Conservation (phyloP, 2,329 filamentous ascomycete species). For the Conoideocrella luteorostrata region DNA sequence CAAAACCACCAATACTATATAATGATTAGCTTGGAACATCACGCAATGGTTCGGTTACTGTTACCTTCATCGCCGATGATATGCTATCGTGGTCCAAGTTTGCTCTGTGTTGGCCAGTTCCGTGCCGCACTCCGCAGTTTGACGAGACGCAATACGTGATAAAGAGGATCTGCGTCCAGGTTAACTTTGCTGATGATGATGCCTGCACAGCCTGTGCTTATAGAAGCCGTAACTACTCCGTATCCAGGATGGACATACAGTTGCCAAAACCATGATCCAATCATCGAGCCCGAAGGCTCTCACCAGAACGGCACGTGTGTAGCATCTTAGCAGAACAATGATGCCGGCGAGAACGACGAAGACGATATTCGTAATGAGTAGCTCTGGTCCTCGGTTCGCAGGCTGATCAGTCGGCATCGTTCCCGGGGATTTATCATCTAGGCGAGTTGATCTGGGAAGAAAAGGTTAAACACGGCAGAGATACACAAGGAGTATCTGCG, state of each 20-base stretch:
- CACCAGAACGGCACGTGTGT: constrained; percentile 8
- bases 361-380: constrained; percentile 20
- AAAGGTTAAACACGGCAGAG: too few relatives aligned
- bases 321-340: constrained; percentile 14
- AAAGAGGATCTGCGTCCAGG: constrained; percentile 26
- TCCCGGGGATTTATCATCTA: too few relatives aligned
- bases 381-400: constrained; percentile 19
- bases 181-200: too few relatives aligned
- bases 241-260: constrained; percentile 13
- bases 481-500: too few relatives aligned
- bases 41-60: too few relatives aligned
- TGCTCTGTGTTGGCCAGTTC: constrained; percentile 31
- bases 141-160: constrained; percentile 26
- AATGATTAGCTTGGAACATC: too few relatives aligned
- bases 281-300: constrained; percentile 10
- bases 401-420: neutral
- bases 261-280: constrained; percentile 5
- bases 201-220: too few relatives aligned
- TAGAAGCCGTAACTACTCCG: too few relatives aligned
- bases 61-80: constrained; percentile 28
- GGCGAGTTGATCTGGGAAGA: too few relatives aligned
- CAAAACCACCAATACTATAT: constrained; percentile 32
- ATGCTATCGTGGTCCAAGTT: constrained; percentile 23
- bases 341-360: constrained; percentile 14
- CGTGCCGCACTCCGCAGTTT: constrained; percentile 27